A percentile compares a stretch with the other conserved stretches of the same genome.
These are phyloP conservation scores for Cudoniella acicularis DNA, from an alignment of 495 filamentous ascomycete genomes.

Conservation along the genomic window DNA sequence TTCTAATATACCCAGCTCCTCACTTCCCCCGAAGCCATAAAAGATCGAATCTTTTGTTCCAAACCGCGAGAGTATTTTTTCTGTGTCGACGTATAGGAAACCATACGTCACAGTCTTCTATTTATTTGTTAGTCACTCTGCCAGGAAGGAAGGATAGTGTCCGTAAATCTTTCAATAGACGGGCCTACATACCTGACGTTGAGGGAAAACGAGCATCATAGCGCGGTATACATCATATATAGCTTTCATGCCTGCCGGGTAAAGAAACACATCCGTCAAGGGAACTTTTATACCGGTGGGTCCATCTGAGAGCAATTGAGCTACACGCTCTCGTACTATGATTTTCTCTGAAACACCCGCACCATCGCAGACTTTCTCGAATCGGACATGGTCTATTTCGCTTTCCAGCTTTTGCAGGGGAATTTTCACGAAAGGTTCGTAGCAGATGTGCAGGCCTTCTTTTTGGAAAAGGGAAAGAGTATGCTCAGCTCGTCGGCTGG, in stretches of 20 bases:
- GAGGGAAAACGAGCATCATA: not conserved
- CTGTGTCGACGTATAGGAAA: conserved; percentile 90
- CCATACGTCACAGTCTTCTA: conserved; percentile 20
- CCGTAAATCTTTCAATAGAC: not conserved
- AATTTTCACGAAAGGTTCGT: not conserved
- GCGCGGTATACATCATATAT: not conserved
- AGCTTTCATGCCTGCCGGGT: not conserved
- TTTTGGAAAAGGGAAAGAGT: not conserved
- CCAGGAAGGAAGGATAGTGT: not conserved
- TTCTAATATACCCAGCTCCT: conserved; percentile 63
- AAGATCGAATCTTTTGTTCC: conserved; percentile 74
- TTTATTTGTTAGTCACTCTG: not conserved
- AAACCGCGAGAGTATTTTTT: conserved; percentile 89
- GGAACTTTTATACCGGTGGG: not conserved
- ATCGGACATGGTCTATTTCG: not conserved
- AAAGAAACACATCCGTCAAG: not conserved
- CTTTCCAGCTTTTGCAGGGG: not conserved
- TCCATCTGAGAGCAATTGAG: not conserved
- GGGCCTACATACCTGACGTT: not conserved
- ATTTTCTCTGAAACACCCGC: not conserved
- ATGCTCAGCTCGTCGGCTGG: not conserved
- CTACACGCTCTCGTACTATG: not conserved
- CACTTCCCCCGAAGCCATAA: conserved; percentile 72
- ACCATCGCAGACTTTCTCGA: not conserved
- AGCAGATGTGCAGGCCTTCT: not conserved